Base-by-base conservation (phyloP, 2,329 filamentous ascomycete species). In the Colletotrichum sp. region DNA sequence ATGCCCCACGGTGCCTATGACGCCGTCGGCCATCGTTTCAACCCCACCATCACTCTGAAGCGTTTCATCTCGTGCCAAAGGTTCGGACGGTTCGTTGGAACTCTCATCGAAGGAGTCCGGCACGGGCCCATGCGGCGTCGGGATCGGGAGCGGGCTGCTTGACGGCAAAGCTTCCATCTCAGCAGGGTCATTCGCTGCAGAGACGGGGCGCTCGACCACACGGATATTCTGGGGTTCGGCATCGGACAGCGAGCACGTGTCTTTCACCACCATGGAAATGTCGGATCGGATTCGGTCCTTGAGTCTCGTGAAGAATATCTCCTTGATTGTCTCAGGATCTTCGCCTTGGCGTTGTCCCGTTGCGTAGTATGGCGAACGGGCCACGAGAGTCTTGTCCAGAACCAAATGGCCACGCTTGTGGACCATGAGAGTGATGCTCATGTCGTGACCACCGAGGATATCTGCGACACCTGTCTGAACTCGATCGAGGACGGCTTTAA, bases 361-460 rank as follows among this genome's bases (percentile, higher is more conserved):
- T n/a, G 74, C 74, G 59, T 76, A 76, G 70, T 62, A 62, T 11
- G 74, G 74, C 59, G 77, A 69, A 69, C 71, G 78, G n/a, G 87
- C 85, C 15, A 87, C 83, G 11, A 90, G 82, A 7, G 86, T 86
- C 78, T 89, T 89, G 80, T 89, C 87, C n/a, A 90, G 76, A 16
- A 91, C 85, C 27, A 89, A 85, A 72, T 91, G 89, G 1, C 89
- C 89, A 59, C 89, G 86, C 79, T 91, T 91, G 78, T 89, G 84
- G 8, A 87, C 86, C 4, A 84, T 86, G 80, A 91, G 82, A 27
- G 86, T 88, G 67, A 90, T 83, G 7, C 87, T 85, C 52, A 86
- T 84, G 29, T 88, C 86, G 72, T 88, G 86, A 29, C 87, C 86
- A 65, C 86, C 85, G 29, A 91, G 83, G 8, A 89, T 85, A 69